A percentile compares a stretch with the other conserved stretches of the same genome.
phyloP scores from a whole-genome alignment of 176 grass and related monocot species.

The Pontederia crassipes region DNA sequence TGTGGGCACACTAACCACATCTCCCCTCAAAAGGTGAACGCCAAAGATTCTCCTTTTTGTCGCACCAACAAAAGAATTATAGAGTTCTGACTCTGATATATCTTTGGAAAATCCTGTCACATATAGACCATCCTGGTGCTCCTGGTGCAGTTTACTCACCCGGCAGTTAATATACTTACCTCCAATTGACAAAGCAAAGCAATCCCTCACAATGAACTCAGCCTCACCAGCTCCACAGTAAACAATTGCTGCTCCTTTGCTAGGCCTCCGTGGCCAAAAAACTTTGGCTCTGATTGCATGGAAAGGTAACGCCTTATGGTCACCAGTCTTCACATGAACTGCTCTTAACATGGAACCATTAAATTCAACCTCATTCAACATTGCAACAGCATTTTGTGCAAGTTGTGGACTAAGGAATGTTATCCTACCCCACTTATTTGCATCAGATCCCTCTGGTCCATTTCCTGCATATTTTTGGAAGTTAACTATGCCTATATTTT shows the following conservation, averaged over 20 bases:
- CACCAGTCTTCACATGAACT: conserved; percentile 27
- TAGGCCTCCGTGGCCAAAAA: conserved; percentile 56
- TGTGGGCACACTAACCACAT: conserved; percentile 13
- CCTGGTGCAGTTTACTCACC: conserved; percentile 32
- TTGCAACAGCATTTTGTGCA: conserved; percentile 53
- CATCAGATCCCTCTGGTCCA: conserved; percentile 30
- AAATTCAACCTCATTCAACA: conserved; percentile 62
- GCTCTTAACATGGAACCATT: conserved; percentile 49
- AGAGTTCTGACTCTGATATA: conserved; percentile 59
- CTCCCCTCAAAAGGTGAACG: conserved; percentile 40
- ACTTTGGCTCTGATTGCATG: conserved; percentile 70
- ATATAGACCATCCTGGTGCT: conserved; percentile 50
- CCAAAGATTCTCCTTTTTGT: conserved; percentile 60
- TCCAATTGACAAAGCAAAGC: conserved; percentile 44
- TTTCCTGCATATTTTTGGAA: conserved; percentile 34
- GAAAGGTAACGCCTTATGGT: conserved; percentile 43
- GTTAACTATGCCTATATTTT: too few species aligned
- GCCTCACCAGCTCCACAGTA: conserved; percentile 58
- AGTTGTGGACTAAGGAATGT: conserved; percentile 70
- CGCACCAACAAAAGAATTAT: conserved; percentile 37
- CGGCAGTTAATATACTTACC: conserved; percentile 56
- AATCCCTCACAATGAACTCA: conserved; percentile 48
- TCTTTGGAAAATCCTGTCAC: conserved; percentile 50
- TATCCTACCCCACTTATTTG: conserved; percentile 65
- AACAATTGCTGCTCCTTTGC: conserved; percentile 54